These are phyloP conservation scores for Trypanosoma vivax DNA, from an alignment of 208 protist genomes.

Conservation along the genomic window DNA sequence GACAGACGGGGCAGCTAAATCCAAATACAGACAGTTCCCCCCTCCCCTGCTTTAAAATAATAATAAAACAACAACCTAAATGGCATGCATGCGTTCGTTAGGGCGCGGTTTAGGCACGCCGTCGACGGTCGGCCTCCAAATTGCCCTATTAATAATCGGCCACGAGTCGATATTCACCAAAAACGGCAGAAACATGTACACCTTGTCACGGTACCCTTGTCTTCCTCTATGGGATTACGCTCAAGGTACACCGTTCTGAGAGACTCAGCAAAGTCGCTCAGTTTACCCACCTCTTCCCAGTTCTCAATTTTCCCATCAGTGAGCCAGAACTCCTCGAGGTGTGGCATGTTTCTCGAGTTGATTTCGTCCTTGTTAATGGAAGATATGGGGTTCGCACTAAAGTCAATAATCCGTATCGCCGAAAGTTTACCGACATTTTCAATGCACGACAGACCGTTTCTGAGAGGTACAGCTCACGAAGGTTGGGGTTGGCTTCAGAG, in stretches of 20 bases:
- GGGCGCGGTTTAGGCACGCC: constrained; percentile 1
- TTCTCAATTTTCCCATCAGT: constrained; percentile 79
- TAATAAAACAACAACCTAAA: constrained; percentile 4
- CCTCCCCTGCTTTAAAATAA: no score
- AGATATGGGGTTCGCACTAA: constrained; percentile 82
- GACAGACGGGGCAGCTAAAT: no score
- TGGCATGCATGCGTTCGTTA: neutral
- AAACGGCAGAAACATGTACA: constrained; percentile 79
- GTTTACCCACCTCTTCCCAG: constrained; percentile 76
- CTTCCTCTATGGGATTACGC: constrained; percentile 85
- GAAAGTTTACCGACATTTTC: constrained; percentile 40
- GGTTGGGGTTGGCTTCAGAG: constrained; percentile 36
- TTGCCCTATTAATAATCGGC: constrained; percentile 80
- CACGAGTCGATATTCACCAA: constrained; percentile 85
- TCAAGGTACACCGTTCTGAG: constrained; percentile 87
- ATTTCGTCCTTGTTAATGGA: constrained; percentile 58
- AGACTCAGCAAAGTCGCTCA: constrained; percentile 45
- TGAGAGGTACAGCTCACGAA: constrained; percentile 76
- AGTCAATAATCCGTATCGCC: constrained; percentile 50
- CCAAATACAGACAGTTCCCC: no score
- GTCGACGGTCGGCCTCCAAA: constrained; percentile 61
- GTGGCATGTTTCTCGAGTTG: constrained; percentile 58
- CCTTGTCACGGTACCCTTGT: constrained; percentile 84
- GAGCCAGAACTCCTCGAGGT: constrained; percentile 86
- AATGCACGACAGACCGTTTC: constrained; percentile 78